phyloP scores from a whole-genome alignment of 345 rosid genomes.

The Brassica nigra region DNA sequence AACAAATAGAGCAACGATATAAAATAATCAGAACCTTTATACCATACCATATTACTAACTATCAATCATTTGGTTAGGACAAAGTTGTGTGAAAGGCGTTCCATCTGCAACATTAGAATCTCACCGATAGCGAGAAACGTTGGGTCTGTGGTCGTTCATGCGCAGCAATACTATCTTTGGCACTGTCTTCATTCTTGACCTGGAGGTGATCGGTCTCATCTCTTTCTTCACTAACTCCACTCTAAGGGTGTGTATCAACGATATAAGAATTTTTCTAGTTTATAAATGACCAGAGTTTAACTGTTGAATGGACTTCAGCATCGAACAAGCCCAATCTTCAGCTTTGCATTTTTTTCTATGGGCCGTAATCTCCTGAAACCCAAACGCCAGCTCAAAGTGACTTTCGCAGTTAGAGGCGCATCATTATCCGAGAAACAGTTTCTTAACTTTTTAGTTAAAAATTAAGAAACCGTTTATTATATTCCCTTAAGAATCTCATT shows the following conservation, averaged over 20 bases:
- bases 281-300: not conserved
- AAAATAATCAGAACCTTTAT: not conserved
- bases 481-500: no score
- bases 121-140: slow-evolving; percentile 50
- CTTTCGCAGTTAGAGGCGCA: no score
- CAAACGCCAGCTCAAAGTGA: no score
- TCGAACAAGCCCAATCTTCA: no score
- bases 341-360: no score
- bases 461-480: no score
- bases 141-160: slow-evolving; percentile 24
- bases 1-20: not conserved
- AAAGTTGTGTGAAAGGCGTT: slow-evolving; percentile 54
- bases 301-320: no score
- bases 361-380: no score
- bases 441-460: no score
- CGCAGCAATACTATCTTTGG: not conserved
- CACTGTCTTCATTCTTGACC: slow-evolving; percentile 40
- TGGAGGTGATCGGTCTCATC: slow-evolving; percentile 61
- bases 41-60: slow-evolving; percentile 14
- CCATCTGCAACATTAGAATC: slow-evolving; percentile 48
- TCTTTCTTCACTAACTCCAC: slow-evolving; percentile 63
- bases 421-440: no score
- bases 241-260: not conserved
- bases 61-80: slow-evolving; percentile 44
- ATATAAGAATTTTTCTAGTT: not conserved